These are phyloP conservation scores for Colletotrichum australisinense DNA, from an alignment of 2,329 filamentous ascomycete species.

Conservation along the genomic window DNA sequence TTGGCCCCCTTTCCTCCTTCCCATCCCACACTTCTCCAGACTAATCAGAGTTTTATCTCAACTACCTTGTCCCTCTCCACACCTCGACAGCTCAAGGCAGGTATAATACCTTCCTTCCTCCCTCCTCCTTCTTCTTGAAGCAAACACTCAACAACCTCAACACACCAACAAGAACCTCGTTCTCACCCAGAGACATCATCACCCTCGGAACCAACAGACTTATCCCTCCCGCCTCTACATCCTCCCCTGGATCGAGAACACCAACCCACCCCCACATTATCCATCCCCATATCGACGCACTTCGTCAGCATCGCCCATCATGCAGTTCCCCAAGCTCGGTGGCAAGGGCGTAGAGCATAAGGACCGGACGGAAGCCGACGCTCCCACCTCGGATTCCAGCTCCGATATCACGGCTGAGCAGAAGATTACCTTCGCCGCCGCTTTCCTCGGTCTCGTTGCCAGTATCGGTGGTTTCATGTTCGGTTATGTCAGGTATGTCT, in stretches of 20 bases:
- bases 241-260: background rate
- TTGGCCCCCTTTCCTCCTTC: background rate
- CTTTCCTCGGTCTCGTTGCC: constrained; percentile 61
- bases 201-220: background rate
- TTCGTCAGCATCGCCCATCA: constrained; percentile 18
- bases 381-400: constrained; percentile 2
- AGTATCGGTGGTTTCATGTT: constrained; percentile 69
- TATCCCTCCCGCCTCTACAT: background rate
- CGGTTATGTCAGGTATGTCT: constrained; percentile 63
- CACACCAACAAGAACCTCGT: background rate
- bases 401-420: constrained; percentile 38
- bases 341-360: constrained; percentile 32
- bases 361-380: constrained; percentile 12
- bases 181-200: background rate
- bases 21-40: constrained; percentile 7
- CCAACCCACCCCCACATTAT: background rate
- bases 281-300: background rate
- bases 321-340: constrained; percentile 34
- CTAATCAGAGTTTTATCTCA: constrained; percentile 28
- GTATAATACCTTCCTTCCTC: background rate
- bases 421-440: constrained; percentile 53
- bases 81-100: background rate
- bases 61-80: background rate
- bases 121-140: background rate
- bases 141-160: background rate